A percentile compares a stretch with the other conserved stretches of the same genome.
Conservation (phyloP, 2,329 filamentous ascomycete genomes). For the Xylariaceae sp. region DNA sequence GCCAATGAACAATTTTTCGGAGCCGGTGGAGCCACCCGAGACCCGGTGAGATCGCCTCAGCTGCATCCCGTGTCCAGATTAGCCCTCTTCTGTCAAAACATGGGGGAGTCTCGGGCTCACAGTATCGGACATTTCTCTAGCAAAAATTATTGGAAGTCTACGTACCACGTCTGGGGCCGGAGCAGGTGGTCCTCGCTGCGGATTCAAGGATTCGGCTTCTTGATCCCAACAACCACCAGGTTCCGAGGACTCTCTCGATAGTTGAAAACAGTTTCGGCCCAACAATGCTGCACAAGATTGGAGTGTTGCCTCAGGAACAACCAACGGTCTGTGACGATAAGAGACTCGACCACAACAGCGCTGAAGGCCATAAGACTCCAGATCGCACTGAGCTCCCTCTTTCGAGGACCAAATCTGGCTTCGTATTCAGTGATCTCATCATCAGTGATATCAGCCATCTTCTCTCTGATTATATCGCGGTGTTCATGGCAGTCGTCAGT, state of each 20-base stretch:
- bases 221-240: conserved; percentile 87
- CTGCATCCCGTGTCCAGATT: too few species aligned
- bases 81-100: too few species aligned
- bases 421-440: conserved; percentile 73
- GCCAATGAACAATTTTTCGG: too few species aligned
- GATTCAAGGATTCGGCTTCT: conserved; percentile 40
- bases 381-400: conserved; percentile 78
- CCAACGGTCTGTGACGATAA: conserved; percentile 90
- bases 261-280: conserved; percentile 93
- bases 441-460: conserved; percentile 66
- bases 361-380: conserved; percentile 98
- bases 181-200: too few species aligned
- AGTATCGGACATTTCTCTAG: too few species aligned
- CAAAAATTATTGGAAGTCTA: too few species aligned
- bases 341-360: conserved; percentile 79
- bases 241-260: conserved; percentile 84
- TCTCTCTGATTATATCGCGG: conserved; percentile 57
- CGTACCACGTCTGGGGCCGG: too few species aligned
- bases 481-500: conserved; percentile 50
- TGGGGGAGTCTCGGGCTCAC: too few species aligned
- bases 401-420: conserved; percentile 55
- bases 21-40: too few species aligned
- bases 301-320: conserved; percentile 75
- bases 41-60: too few species aligned
- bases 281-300: conserved; percentile 66